Evolutionary conservation across 129 eudicot genomes (phyloP).

Genomic region (Centaurea solstitialis): DNA sequence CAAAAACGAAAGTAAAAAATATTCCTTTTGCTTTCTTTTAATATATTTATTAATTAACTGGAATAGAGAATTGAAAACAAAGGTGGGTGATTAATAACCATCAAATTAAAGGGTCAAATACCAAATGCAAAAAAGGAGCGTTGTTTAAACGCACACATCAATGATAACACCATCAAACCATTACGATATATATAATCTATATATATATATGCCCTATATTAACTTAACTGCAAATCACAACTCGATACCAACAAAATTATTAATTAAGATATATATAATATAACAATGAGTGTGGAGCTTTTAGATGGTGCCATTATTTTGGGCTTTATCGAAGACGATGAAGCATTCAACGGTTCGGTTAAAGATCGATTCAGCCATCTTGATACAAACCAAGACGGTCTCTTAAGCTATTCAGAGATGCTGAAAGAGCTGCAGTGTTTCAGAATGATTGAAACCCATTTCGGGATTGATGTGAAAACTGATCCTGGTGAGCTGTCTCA

Average conservation of each 20-base stretch:
- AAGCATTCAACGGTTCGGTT: conserved; percentile 44
- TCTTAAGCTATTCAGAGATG: conserved; percentile 48
- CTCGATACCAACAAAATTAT: conserved; percentile 11
- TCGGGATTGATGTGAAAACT: conserved; percentile 48
- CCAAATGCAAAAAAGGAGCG: conserved; percentile 23
- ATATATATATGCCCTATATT: conserved; percentile 4
- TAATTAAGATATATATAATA: background rate
- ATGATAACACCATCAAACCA: conserved; percentile 9
- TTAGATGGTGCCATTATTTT: conserved; percentile 48
- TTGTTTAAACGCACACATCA: conserved; percentile 34
- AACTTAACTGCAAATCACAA: conserved; percentile 9
- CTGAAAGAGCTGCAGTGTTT: conserved; percentile 41
- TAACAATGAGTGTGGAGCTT: conserved; percentile 51
- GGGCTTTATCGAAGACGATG: conserved; percentile 49
- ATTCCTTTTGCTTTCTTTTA: background rate
- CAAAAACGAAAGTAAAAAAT: background rate
- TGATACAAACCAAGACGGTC: conserved; percentile 52
- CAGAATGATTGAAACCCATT: conserved; percentile 54
- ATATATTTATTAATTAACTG: background rate
- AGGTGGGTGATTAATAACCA: conserved; percentile 31
- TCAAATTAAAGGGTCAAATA: conserved; percentile 31
- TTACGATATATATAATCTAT: conserved; percentile 17
- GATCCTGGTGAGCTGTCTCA: conserved; percentile 39
- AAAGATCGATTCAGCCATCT: conserved; percentile 40
- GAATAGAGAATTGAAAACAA: background rate